Base-by-base conservation (phyloP, 768 basidiomycete genomes). In the Strobilomyces echinocephalus region DNA sequence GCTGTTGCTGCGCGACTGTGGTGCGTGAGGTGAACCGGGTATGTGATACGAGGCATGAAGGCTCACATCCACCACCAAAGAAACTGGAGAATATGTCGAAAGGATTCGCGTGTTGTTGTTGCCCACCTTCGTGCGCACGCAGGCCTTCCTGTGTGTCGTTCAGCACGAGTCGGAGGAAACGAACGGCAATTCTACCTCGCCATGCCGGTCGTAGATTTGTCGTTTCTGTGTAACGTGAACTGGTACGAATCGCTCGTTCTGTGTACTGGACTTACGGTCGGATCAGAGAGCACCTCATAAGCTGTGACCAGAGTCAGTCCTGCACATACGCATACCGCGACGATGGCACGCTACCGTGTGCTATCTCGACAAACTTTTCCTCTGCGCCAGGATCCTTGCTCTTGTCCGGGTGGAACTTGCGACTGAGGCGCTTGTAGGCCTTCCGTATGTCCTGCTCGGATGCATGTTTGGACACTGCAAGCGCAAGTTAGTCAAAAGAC, bases 71-170 rank as follows among this genome's bases (percentile, higher is more conserved):
- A 49, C 82, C 83, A 48, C 91, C 91, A 60, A 99, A 99, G 78
- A 97, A 97, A 62, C 75, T 86, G 39, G 87, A 82, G 73, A 99
- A 99, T 60, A 97, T 80, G 69, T 98, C 97, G 65, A 97, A 93
- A 18, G 95, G 95, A 66, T 97, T 93, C 20, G 81, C 79, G 50
- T 86, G 77, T 16, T 69, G 74, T 45, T 81, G 77, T 57, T 88
- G 86, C n/a, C 91, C 92, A 44, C 85, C 85, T 73, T 95, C 92
- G 49, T 91, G 91, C 31, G 89, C 89, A 69, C 91, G 91, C 50
- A 99, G 69, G 9, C 95, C 95, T 68, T 97, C 95, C 81, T 93
- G 60, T 50, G 21, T 50, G 30, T 24, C 44, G 44, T 57, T 63
- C 18, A 61, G 51, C 36, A 18, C 34, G 10, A 15, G 41, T 36